Evolutionary conservation across 495 filamentous ascomycete species (phyloP), one percentile per base, ranked within the genome.

Genomic region (Aspergillus mulundensis): DNA sequence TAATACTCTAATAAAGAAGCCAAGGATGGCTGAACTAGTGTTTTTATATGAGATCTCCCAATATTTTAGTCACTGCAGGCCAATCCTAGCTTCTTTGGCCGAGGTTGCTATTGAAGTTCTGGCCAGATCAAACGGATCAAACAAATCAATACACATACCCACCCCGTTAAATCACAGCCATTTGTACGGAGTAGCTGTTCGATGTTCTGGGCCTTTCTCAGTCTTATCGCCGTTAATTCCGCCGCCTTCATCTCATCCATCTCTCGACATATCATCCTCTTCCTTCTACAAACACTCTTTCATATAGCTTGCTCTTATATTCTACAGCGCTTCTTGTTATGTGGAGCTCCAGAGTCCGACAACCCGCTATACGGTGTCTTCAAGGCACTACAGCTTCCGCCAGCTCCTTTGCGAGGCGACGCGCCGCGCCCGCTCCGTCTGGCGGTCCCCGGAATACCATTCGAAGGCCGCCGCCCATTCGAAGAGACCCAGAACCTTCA

Each of bases 171-270:
- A n/a, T n/a, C n/a, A n/a, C n/a, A n/a, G n/a, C n/a, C n/a, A n/a
- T n/a, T n/a, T n/a, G n/a, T n/a, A n/a, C n/a, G n/a, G n/a, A n/a
- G 21, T 44, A 44, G 16, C 21, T 25, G 25, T 34, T 18, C 19
- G 4, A 8, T 3, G 28, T 53, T 54, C 19, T 44, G 40, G 51
- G 36, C 32, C 15, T 57, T 46, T 23, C 45, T 25, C 30, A 5
- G 10, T 28, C 50, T 59, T 73, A 73, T 66, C 68, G 67, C 68
- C 70, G 69, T 69, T 66, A 73, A 64, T 58, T 61, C 68, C 69
- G 66, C 61, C 53, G 32, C 52, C 45, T 62, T 58, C 67, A 66
- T 68, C 69, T 70, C 66, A 45, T 53, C 24, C 1, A 1, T 3
- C 19, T 44, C 24, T 32, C 28, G 28, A 18, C 23, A 11, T 30